A percentile compares a stretch with the other conserved stretches of the same genome.
Evolutionary conservation across 306 rosid species (phyloP).

Genomic region (Gleditsia sinensis): DNA sequence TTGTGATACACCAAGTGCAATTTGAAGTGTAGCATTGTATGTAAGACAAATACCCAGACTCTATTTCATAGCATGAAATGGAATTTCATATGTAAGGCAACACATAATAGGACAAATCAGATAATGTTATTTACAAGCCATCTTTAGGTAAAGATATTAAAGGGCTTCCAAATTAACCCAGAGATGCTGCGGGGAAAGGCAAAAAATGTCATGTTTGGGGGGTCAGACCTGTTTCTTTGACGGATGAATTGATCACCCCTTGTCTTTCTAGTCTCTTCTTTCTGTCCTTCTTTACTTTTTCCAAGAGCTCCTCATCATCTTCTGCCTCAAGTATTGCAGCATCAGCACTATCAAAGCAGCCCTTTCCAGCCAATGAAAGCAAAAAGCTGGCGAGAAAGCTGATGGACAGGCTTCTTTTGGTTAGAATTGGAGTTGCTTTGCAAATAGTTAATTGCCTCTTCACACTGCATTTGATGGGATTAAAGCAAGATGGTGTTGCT

Average conservation of each 20-base stretch:
- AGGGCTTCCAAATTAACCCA: constrained; percentile 4
- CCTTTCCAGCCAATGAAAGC: constrained; percentile 54
- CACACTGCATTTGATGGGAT: constrained; percentile 39
- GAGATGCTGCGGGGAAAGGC: too few relatives aligned
- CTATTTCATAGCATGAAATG: too few relatives aligned
- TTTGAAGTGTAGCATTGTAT: too few relatives aligned
- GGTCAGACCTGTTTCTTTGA: constrained; percentile 73
- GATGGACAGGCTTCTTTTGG: constrained; percentile 65
- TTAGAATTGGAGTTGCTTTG: constrained; percentile 53
- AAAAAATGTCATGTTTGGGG: background rate
- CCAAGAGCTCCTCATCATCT: constrained; percentile 88
- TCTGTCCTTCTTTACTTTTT: constrained; percentile 79
- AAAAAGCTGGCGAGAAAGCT: constrained; percentile 53
- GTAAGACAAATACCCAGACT: too few relatives aligned
- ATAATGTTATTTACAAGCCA: background rate
- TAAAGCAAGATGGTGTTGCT: constrained; percentile 32
- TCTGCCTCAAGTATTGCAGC: constrained; percentile 97
- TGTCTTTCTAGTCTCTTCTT: constrained; percentile 90
- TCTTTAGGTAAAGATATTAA: background rate
- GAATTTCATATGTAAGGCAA: too few relatives aligned
- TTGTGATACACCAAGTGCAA: too few relatives aligned
- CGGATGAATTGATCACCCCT: constrained; percentile 69
- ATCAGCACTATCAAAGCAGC: constrained; percentile 48
- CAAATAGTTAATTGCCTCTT: constrained; percentile 44
- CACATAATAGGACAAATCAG: background rate